Percentiles rank a stretch among this genome's conserved stretches.
These are phyloP conservation scores for Leersia perrieri DNA, from an alignment of 176 grass and related monocot genomes.

Conservation along the genomic window DNA sequence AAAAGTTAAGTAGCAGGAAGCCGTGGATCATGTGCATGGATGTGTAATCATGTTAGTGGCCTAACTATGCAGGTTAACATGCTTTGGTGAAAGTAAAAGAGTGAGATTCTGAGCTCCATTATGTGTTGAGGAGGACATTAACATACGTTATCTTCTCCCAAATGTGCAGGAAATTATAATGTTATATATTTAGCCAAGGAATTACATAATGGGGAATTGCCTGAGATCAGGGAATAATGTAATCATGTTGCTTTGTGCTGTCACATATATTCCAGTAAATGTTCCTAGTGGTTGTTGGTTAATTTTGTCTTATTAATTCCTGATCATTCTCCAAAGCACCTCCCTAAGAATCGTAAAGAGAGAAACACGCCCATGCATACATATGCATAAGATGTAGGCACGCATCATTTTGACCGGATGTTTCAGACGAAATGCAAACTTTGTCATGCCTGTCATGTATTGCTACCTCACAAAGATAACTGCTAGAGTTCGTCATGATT, in stretches of 20 bases:
- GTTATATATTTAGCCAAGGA: not conserved
- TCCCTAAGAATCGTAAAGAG: not conserved
- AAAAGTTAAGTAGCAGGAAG: slow-evolving; percentile 15
- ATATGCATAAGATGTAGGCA: not conserved
- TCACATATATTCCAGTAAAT: not conserved
- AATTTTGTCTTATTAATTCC: not conserved
- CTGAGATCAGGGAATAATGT: not conserved
- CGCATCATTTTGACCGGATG: not conserved
- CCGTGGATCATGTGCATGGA: not conserved
- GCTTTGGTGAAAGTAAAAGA: slow-evolving; percentile 10
- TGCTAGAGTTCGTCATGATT: not conserved
- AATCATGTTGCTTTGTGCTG: not conserved
- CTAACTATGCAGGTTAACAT: not conserved
- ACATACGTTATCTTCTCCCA: not conserved
- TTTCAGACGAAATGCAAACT: not conserved
- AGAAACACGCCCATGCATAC: not conserved
- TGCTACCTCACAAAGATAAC: not conserved
- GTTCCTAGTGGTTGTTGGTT: not conserved
- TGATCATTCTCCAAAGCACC: not conserved
- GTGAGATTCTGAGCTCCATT: slow-evolving; percentile 21
- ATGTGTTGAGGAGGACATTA: not conserved
- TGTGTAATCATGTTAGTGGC: not conserved
- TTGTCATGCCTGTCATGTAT: too few relatives aligned
- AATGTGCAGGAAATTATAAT: not conserved
- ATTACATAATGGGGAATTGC: not conserved